Percentiles rank a stretch among this genome's conserved stretches.
phyloP scores from a whole-genome alignment of 108 stramenopile genomes.

The Chaetoceros muelleri region DNA sequence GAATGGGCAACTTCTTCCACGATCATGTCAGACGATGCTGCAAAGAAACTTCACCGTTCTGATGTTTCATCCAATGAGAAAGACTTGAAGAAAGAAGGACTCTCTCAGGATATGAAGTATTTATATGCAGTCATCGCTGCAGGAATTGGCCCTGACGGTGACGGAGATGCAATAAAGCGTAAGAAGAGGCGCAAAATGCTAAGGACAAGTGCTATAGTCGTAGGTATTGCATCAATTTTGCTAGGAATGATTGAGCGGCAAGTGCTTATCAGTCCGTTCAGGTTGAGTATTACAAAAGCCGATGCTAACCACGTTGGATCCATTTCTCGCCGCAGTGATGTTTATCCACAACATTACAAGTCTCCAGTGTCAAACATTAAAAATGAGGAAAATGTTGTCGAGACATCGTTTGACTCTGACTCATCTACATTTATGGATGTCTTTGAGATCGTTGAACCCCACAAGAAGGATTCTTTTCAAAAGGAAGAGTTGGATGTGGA shows the following conservation, averaged over 20 bases:
- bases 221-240: slow-evolving; percentile 12
- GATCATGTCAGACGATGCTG: slow-evolving; percentile 25
- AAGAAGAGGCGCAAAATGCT: slow-evolving; percentile 28
- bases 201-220: slow-evolving; percentile 15
- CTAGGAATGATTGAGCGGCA: not conserved
- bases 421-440: too few species aligned
- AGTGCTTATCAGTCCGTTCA: too few species aligned
- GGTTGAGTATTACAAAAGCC: too few species aligned
- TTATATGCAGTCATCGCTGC: slow-evolving; percentile 40
- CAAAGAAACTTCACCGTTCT: not conserved
- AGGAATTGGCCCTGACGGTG: slow-evolving; percentile 44
- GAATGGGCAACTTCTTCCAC: slow-evolving; percentile 23
- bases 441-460: too few species aligned
- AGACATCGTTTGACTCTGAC: too few species aligned
- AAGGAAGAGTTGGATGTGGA: too few species aligned
- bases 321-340: too few species aligned
- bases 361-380: too few species aligned
- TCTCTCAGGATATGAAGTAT: slow-evolving; percentile 5
- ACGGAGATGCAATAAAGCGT: slow-evolving; percentile 18
- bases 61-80: not conserved
- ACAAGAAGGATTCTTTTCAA: too few species aligned
- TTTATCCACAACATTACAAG: too few species aligned
- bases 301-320: too few species aligned
- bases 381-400: too few species aligned
- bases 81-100: slow-evolving; percentile 1